Base-by-base conservation (phyloP, 352 stramenopile species). In the Pythium pyrilobum region DNA sequence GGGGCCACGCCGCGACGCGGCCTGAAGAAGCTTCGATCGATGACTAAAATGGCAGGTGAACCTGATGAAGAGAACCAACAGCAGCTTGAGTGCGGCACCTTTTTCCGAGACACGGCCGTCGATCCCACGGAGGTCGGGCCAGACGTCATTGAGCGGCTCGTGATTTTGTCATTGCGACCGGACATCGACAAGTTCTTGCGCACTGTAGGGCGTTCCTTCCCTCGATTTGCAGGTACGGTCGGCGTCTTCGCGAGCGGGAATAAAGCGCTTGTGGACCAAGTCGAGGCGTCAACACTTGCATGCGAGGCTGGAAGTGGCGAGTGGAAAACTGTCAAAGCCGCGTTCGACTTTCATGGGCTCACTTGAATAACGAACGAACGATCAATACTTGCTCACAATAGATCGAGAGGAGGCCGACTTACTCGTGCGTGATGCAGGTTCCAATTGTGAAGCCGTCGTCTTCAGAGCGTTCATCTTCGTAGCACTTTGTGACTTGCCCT, bases 111-210 rank as follows among this genome's bases (percentile, higher is more conserved):
- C 12, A 49, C 53, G 18, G 28, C 12, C 27, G 13, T 25, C 6
- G 44, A 47, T 18, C 16, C 23, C 5, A 33, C 7, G 2, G 24
- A 31, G 29, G 36, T 59, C 18, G 42, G 41, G 20, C 40, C 55
- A 1, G 58, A 71, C 25, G 53, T 71, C n/a, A 46, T 67, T 3
- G 64, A 67, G 29, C 41, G 52, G n/a, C 59, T 71, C 11, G 37
- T 34, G n/a, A 62, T 71, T 37, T 54, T 58, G 37, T 65, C 59
- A 5, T 41, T 68, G 13, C 29, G 34, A 1, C 59, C 64, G 1
- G 53, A 71, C 34, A 25, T 71, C 21, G 52, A 67, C 33, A 67
- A 61, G 23, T 64, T 71, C 37, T 41, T 71, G 49, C 25, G 24
- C 15, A 47, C 33, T 0, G 43, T 69, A 2, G 54, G 43, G 0